A percentile compares a stretch with the other conserved stretches of the same genome.
These are phyloP conservation scores for Cardiospermum halicacabum DNA, from an alignment of 345 rosid genomes.

Conservation along the genomic window DNA sequence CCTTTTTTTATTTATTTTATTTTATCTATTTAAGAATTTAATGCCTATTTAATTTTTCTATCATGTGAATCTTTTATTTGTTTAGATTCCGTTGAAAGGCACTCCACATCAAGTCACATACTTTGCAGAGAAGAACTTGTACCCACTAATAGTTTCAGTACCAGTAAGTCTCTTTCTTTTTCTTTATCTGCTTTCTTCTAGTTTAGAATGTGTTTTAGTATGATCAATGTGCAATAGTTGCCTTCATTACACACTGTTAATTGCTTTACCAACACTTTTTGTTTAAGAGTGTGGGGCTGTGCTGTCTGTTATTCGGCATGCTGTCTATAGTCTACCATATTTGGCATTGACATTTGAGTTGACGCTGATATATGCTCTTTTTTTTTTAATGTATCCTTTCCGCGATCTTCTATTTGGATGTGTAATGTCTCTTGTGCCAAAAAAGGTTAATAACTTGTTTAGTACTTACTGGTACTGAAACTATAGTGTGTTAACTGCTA, in stretches of 20 bases:
- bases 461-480: not conserved
- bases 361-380: not conserved
- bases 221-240: not conserved
- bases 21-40: not conserved
- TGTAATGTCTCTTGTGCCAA: not conserved
- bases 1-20: not conserved
- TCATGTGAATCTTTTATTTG: constrained; percentile 18
- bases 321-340: not conserved
- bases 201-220: too few species aligned
- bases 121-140: constrained; percentile 82
- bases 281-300: not conserved
- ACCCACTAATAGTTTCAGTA: constrained; percentile 80
- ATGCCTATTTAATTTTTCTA: not conserved
- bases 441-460: not conserved
- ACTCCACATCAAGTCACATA: constrained; percentile 99
- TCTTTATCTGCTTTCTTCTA: not conserved
- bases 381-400: not conserved
- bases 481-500: constrained; percentile 1
- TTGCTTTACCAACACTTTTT: not conserved
- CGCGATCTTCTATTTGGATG: not conserved
- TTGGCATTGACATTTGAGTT: not conserved
- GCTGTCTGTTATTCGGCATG: not conserved
- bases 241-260: not conserved
- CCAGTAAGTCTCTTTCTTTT: constrained; percentile 50
- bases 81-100: constrained; percentile 82